Evolutionary conservation across 768 basidiomycete species (phyloP).

Genomic region (Serendipita indica): DNA sequence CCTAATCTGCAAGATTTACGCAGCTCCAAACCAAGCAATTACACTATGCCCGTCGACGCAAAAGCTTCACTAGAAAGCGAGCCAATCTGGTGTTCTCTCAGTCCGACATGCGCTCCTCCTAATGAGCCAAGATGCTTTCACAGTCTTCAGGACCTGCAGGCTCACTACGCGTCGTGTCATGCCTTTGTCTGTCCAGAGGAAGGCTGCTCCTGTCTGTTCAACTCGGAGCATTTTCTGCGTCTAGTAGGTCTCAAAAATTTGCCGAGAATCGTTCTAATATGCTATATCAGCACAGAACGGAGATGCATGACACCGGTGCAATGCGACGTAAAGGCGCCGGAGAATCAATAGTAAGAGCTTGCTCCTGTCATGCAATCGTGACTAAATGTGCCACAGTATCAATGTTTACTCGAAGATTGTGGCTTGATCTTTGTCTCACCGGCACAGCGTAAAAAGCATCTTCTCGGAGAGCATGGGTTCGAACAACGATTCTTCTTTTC

Average conservation of each 20-base stretch:
- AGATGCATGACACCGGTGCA: not conserved
- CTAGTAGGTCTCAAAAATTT: not conserved
- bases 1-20: not conserved
- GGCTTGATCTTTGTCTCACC: not conserved
- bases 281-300: not conserved
- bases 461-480: not conserved
- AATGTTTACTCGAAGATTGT: not conserved
- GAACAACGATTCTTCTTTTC: constrained; percentile 5
- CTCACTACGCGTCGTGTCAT: not conserved
- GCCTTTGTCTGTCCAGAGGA: not conserved
- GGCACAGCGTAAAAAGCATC: not conserved
- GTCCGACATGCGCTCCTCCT: not conserved
- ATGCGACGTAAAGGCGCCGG: not conserved
- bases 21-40: not conserved
- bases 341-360: constrained; percentile 2
- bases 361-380: not conserved
- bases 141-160: not conserved
- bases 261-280: not conserved
- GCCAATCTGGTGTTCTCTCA: not conserved
- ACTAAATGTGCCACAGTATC: not conserved
- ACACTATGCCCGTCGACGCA: not conserved
- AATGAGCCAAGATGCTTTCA: not conserved
- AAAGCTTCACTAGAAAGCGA: not conserved
- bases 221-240: not conserved
- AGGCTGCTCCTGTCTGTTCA: not conserved